Percentiles rank a stretch among this genome's conserved stretches.
Conservation (phyloP, 352 stramenopile species). For the Hyaloperonospora brassicae region DNA sequence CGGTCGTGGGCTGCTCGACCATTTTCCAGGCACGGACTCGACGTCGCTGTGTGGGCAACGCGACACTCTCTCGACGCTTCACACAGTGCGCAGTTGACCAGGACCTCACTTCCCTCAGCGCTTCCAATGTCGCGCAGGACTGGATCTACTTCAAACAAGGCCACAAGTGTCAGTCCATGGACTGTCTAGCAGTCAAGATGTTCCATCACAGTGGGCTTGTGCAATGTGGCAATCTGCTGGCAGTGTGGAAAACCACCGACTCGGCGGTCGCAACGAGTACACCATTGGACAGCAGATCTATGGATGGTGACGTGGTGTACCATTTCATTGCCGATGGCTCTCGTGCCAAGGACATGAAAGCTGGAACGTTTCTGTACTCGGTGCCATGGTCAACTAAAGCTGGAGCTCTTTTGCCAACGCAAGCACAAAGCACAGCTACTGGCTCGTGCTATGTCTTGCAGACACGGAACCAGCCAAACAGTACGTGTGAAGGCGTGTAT, state of each 20-base stretch:
- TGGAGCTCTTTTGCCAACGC: slow-evolving; percentile 16
- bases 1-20: slow-evolving; percentile 60
- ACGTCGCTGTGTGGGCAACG: slow-evolving; percentile 54
- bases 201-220: slow-evolving; percentile 61
- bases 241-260: slow-evolving; percentile 54
- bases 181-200: slow-evolving; percentile 49
- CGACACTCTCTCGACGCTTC: slow-evolving; percentile 41
- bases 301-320: slow-evolving; percentile 27
- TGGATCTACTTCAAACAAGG: slow-evolving; percentile 70
- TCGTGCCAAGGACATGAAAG: slow-evolving; percentile 44
- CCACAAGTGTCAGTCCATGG: slow-evolving; percentile 39
- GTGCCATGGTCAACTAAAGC: slow-evolving; percentile 25
- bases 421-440: slow-evolving; percentile 37
- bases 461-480: slow-evolving; percentile 58
- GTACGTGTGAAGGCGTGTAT: slow-evolving; percentile 59
- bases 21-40: slow-evolving; percentile 61
- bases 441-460: slow-evolving; percentile 59
- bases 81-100: slow-evolving; percentile 42
- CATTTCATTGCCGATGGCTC: slow-evolving; percentile 76
- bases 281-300: neutral
- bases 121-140: slow-evolving; percentile 46
- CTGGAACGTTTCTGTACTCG: slow-evolving; percentile 59
- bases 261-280: no score
- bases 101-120: slow-evolving; percentile 35
- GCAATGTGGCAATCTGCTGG: slow-evolving; percentile 56